These are phyloP conservation scores for Ganoderma meredithae DNA, from an alignment of 1,284 basidiomycete genomes.

Conservation along the genomic window DNA sequence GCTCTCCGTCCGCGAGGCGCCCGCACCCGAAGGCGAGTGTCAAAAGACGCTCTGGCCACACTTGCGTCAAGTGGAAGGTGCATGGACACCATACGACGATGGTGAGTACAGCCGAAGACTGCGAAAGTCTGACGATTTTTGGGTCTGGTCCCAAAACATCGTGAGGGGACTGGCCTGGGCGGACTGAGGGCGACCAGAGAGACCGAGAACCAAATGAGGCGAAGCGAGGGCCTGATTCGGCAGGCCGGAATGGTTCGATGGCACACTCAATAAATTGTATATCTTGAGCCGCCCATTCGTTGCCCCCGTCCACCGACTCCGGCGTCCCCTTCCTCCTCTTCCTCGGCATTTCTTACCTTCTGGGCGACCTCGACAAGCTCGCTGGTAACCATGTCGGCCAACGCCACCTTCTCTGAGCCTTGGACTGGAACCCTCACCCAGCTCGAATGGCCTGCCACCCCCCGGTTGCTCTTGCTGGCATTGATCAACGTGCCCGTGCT, in stretches of 20 bases:
- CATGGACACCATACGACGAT: not conserved
- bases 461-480: slow-evolving; percentile 42
- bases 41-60: not conserved
- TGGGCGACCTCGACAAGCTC: slow-evolving; percentile 17
- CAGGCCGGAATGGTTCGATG: slow-evolving; percentile 34
- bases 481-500: slow-evolving; percentile 52
- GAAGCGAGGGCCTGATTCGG: slow-evolving; percentile 28
- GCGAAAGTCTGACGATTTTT: not conserved
- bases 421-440: slow-evolving; percentile 54
- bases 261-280: slow-evolving; percentile 27
- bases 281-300: slow-evolving; percentile 25
- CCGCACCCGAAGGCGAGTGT: too few species aligned
- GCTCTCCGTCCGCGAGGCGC: too few species aligned
- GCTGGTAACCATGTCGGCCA: slow-evolving; percentile 46
- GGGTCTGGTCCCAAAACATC: not conserved
- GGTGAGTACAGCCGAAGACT: not conserved
- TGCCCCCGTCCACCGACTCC: slow-evolving; percentile 20
- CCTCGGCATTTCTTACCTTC: slow-evolving; percentile 10
- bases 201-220: slow-evolving; percentile 32
- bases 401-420: slow-evolving; percentile 48
- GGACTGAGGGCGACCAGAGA: slow-evolving; percentile 24
- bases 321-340: slow-evolving; percentile 13
- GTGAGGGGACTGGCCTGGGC: not conserved
- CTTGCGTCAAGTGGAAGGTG: not conserved
- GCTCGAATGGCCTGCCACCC: slow-evolving; percentile 37